phyloP scores from a whole-genome alignment of 1,284 basidiomycete species.

The Vanrija humicola region DNA sequence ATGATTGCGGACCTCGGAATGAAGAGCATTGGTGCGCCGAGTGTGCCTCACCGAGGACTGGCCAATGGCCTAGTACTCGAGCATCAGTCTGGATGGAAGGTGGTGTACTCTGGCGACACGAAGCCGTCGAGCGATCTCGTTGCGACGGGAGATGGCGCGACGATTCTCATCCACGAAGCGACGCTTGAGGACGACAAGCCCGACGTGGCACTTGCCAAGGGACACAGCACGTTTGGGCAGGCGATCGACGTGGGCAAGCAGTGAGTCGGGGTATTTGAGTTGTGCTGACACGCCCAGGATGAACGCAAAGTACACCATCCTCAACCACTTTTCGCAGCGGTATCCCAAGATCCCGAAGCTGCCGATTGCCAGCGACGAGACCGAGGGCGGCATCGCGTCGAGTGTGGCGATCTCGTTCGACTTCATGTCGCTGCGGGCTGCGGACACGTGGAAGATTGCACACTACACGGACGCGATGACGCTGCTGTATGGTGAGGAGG shows the following conservation, averaged over 20 bases:
- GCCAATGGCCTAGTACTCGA: constrained; percentile 69
- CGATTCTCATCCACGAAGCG: constrained; percentile 88
- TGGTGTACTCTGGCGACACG: constrained; percentile 86
- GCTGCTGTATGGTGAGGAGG: constrained; percentile 59
- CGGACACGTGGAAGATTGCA: constrained; percentile 75
- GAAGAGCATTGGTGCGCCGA: constrained; percentile 57
- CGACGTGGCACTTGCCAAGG: constrained; percentile 68
- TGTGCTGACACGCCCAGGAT: constrained; percentile 55
- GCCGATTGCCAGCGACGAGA: constrained; percentile 7
- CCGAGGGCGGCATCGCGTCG: constrained; percentile 30
- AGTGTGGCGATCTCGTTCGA: constrained; percentile 76
- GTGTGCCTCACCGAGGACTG: constrained; percentile 65
- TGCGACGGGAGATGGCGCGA: constrained; percentile 63
- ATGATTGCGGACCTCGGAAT: constrained; percentile 30
- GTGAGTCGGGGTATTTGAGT: constrained; percentile 51
- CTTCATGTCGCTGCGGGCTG: constrained; percentile 65
- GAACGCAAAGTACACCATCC: constrained; percentile 72
- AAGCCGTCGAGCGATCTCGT: constrained; percentile 68
- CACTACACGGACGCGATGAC: constrained; percentile 69
- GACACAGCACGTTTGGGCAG: constrained; percentile 84
- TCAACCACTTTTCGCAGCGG: constrained; percentile 93
- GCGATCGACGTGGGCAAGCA: constrained; percentile 70
- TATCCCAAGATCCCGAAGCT: constrained; percentile 78
- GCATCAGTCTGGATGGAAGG: constrained; percentile 71
- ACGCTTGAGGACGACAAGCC: constrained; percentile 76